phyloP scores from a whole-genome alignment of 345 rosid genomes.

The Eucalyptus camaldulensis region DNA sequence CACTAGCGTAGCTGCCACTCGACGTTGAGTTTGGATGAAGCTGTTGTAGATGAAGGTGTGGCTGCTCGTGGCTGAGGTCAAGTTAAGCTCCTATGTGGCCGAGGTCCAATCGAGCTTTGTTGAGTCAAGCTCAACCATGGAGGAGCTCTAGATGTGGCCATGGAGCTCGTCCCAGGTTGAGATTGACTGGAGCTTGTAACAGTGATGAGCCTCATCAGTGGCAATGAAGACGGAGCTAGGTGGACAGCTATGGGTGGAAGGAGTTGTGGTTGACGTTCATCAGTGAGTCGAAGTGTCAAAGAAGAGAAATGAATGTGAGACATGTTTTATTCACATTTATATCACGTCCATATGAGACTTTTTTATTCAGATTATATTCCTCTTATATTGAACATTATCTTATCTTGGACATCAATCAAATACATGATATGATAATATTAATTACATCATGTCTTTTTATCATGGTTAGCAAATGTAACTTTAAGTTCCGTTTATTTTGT shows the following conservation, averaged over 20 bases:
- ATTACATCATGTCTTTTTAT: neutral
- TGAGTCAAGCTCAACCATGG: neutral
- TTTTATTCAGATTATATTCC: neutral
- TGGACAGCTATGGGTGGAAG: neutral
- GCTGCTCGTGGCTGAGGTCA: neutral
- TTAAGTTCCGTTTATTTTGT: neutral
- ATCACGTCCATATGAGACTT: neutral
- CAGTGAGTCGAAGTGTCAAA: neutral
- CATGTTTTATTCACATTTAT: neutral
- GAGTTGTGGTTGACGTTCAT: neutral
- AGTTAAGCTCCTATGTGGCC: neutral
- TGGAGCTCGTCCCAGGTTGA: neutral
- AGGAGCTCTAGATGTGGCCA: neutral
- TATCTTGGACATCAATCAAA: neutral
- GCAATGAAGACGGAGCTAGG: neutral
- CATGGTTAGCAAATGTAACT: fast-evolving
- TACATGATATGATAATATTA: neutral
- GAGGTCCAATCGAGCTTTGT: neutral
- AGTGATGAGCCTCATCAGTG: neutral
- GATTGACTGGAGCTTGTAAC: neutral
- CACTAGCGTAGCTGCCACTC: neutral
- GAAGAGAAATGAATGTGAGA: neutral
- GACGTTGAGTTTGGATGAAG: too few species aligned
- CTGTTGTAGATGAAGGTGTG: neutral
- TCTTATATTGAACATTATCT: fast-evolving